Base-by-base conservation (phyloP, 2,329 filamentous ascomycete species). In the Diaporthe humulicola region DNA sequence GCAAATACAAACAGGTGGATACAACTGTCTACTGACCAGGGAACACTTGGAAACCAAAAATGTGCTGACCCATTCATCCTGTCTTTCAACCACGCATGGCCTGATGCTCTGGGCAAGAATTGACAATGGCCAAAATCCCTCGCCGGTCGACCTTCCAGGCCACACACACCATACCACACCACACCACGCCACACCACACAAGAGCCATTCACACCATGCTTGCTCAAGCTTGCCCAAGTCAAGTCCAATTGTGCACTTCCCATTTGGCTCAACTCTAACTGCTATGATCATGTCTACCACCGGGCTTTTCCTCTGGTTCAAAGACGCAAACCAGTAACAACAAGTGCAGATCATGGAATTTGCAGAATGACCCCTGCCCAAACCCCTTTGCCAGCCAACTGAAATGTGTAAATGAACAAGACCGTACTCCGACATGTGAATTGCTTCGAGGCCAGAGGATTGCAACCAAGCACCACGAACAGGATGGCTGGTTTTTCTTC, bases 361-460 rank as follows among this genome's bases (percentile, higher is more conserved):
- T 33, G 70, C 57, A 72, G 57, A 64, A 72, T 52, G 33, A 42
- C 50, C 70, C 70, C 38, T 40, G 36, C 57, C 56, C n/a, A 54
- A 72, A 42, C 57, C 70, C 70, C 57, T 42, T 72, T 54, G 45
- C 45, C 57, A 54, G 33, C 33, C 48, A 52, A 52, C n/a, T 50
- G 28, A 58, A 38, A 25, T 71, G 56, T 61, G 70, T 64, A 61
- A 72, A 72, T 72, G 70, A 54, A 19, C 70, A 72, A 72, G 56
- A 64, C 70, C 70, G 70, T 72, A 72, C 70, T 72, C 70, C 70
- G 36, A 72, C 70, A 72, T 61, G 56, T 71, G 45, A 64, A 72
- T 72, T 72, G 70, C 70, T 54, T 45, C 45, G 70, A 25, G 30
- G 36, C 30, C 33, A 33, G 70, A 33, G 58, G 22, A 33, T 33